These are phyloP conservation scores for Mycena sanguinolenta DNA, from an alignment of 768 basidiomycete species.

Conservation along the genomic window DNA sequence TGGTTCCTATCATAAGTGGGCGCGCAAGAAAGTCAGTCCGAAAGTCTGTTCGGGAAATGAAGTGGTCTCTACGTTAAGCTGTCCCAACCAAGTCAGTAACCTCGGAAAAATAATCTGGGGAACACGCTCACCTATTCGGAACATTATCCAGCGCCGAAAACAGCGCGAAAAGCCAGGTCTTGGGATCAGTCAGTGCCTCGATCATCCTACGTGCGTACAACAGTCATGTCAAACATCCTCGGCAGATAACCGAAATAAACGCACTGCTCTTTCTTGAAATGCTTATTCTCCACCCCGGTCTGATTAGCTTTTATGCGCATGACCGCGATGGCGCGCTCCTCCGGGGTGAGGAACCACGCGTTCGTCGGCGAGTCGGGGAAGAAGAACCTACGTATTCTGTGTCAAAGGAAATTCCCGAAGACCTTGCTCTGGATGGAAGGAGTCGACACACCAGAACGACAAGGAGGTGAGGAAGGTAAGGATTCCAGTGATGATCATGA, in stretches of 20 bases:
- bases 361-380: slow-evolving; percentile 74
- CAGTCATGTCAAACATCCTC: neutral
- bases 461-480: slow-evolving; percentile 57
- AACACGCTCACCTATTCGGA: neutral
- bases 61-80: too few relatives aligned
- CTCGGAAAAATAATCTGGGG: too few relatives aligned
- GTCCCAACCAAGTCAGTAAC: too few relatives aligned
- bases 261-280: slow-evolving; percentile 69
- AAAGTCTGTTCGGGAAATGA: too few relatives aligned
- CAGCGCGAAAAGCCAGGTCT: neutral
- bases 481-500: slow-evolving; percentile 66
- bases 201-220: neutral
- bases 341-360: slow-evolving; percentile 59
- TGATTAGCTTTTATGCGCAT: slow-evolving; percentile 71
- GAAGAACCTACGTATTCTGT: slow-evolving; percentile 44
- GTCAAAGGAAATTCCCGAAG: neutral
- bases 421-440: too few relatives aligned
- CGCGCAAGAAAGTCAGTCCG: too few relatives aligned
- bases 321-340: slow-evolving; percentile 60
- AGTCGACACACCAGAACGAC: slow-evolving; percentile 55
- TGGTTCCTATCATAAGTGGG: neutral
- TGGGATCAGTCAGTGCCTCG: neutral
- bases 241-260: slow-evolving; percentile 35
- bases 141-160: neutral
- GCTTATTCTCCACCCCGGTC: slow-evolving; percentile 79